Conservation (phyloP, 805 yeast species). For the Yarrowia sp. region DNA sequence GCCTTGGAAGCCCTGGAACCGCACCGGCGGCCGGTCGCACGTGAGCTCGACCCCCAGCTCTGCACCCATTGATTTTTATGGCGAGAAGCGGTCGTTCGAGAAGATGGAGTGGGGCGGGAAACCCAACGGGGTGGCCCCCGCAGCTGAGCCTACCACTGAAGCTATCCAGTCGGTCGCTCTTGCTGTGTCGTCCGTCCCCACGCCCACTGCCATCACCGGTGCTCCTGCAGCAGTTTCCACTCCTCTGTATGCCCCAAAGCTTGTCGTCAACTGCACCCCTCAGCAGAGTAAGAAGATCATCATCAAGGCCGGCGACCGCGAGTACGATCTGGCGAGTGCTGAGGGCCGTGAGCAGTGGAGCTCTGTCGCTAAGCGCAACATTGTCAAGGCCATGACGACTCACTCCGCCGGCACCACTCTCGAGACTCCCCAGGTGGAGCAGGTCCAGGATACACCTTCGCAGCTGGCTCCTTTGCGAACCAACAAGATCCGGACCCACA, state of each 20-base stretch:
- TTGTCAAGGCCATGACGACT: slow-evolving; percentile 27
- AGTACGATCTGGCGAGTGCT: slow-evolving; percentile 35
- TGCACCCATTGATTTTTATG: slow-evolving; percentile 26
- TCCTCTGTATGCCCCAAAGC: neutral
- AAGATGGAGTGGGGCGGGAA: slow-evolving; percentile 11
- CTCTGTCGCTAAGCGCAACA: slow-evolving; percentile 21
- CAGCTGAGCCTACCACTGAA: slow-evolving; percentile 4
- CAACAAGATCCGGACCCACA: slow-evolving; percentile 15
- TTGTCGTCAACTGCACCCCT: slow-evolving; percentile 17
- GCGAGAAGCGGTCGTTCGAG: slow-evolving; percentile 20
- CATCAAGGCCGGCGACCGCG: slow-evolving; percentile 36
- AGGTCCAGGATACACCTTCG: neutral
- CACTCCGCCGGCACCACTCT: too few species aligned
- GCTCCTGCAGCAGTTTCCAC: neutral
- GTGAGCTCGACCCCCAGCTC: slow-evolving; percentile 17
- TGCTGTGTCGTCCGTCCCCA: neutral
- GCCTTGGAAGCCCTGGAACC: slow-evolving; percentile 29
- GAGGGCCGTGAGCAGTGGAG: slow-evolving; percentile 38
- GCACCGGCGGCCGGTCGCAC: slow-evolving; percentile 13
- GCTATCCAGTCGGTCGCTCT: slow-evolving; percentile 16
- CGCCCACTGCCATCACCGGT: neutral
- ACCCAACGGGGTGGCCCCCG: neutral
- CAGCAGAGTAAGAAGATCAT: slow-evolving; percentile 32
- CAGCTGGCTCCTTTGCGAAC: slow-evolving; percentile 21
- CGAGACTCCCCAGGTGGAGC: slow-evolving; percentile 5